Percentiles rank a stretch among this genome's conserved stretches.
phyloP scores from a whole-genome alignment of 1,139 yeast genomes.

The Eremothecium coryli region DNA sequence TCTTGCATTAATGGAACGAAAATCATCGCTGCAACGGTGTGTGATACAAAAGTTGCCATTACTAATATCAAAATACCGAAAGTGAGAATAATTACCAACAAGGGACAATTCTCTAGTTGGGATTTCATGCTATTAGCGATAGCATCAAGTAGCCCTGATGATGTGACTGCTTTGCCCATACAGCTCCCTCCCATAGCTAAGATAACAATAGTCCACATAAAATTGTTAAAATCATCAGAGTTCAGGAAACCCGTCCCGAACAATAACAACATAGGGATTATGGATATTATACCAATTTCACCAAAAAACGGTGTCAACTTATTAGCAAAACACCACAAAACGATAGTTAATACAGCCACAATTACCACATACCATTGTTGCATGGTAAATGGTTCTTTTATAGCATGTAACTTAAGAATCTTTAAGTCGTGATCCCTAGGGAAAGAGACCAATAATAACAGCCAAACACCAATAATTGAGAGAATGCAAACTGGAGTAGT shows the following conservation, averaged over 20 bases:
- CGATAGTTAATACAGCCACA: conserved; percentile 62
- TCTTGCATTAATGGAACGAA: conserved; percentile 81
- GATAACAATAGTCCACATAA: conserved; percentile 87
- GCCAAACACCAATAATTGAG: conserved; percentile 60
- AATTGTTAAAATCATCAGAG: conserved; percentile 82
- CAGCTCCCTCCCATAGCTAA: conserved; percentile 97
- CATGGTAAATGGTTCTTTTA: conserved; percentile 57
- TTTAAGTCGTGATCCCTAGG: conserved; percentile 49
- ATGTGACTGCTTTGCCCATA: conserved; percentile 81
- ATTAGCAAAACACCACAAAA: conserved; percentile 77
- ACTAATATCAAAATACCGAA: conserved; percentile 73
- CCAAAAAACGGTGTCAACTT: conserved; percentile 66
- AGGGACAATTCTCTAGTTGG: conserved; percentile 49
- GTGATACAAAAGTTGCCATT: conserved; percentile 90
- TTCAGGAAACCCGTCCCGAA: conserved; percentile 81
- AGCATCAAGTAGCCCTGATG: conserved; percentile 75
- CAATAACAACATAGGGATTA: conserved; percentile 72
- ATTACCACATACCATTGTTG: conserved; percentile 61
- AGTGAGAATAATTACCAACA: conserved; percentile 59
- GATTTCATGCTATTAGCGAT: conserved; percentile 62
- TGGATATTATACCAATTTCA: conserved; percentile 81
- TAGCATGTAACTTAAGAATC: conserved; percentile 51
- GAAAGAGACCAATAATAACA: conserved; percentile 57
- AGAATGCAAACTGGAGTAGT: conserved; percentile 69
- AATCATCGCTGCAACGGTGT: conserved; percentile 90